Evolutionary conservation across 164 flowering plant genomes (phyloP), one percentile per base, ranked within the genome.

Genomic region (Aristolochia contorta): DNA sequence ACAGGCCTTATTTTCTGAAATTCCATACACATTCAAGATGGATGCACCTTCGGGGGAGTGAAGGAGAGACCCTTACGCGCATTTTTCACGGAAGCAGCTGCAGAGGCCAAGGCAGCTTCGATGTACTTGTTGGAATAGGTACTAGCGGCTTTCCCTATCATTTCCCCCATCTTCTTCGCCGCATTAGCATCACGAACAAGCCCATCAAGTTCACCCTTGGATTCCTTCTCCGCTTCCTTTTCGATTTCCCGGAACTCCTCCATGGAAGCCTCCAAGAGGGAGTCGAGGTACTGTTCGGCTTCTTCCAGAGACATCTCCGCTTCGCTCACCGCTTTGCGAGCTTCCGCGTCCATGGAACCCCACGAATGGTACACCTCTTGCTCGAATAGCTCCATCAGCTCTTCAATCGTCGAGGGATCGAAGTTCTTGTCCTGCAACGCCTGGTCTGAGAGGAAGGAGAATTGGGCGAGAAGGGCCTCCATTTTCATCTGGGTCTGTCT

Each of bases 371-470:
- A 79, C 4, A 92, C 75, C 59, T 91, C 96, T 12, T 82, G 4
- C 67, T 89, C 97, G 65, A 85, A 89, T 25, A 86, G 82, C 24
- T 77, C 80, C 92, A 85, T 82, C 8, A 89, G 82, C 25, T 83
- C 84, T 56, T 89, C 85, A 52, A 91, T 84, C 14, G 76, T 66
- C 24, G 84, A 67, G 0, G 96, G 96, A 52, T 86, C 92, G 74
- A 91, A 89, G 80, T 23, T 77, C 71, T 80, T 89, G 84, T 85
- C 86, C 0, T 59, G 56, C 2, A 80, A 66, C 6, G 94, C 83
- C 51, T 82, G 90, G 69, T 79, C 67, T 19, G 97, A 85, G 32
- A 88, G 80, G 67, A 78, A 64, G 55, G 78, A 66, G 82, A 91
- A 86, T 62, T 91, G 84, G 58, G 82, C 69, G 65, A 91, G 65